These are phyloP conservation scores for Tricladium varicosporioides DNA, from an alignment of 2,329 filamentous ascomycete genomes.

Conservation along the genomic window DNA sequence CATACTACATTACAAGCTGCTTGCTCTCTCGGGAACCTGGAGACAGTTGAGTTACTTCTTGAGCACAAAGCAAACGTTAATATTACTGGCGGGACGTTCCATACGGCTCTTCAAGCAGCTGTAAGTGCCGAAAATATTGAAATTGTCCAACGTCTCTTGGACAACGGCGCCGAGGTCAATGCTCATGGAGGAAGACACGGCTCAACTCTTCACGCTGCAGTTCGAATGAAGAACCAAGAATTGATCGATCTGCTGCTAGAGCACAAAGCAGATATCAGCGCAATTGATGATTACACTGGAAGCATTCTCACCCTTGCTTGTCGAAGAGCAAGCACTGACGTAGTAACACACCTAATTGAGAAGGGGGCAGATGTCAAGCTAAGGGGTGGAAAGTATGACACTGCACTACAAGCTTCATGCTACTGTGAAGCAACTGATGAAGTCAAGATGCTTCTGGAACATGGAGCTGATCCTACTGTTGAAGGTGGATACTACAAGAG, in stretches of 20 bases:
- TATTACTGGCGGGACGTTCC: background rate
- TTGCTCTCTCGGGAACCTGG: background rate
- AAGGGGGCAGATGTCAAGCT: conserved; percentile 3
- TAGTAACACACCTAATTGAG: background rate
- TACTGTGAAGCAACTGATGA: background rate
- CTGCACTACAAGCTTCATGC: conserved; percentile 1
- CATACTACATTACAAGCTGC: background rate
- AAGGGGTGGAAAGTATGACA: background rate
- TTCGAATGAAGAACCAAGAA: background rate
- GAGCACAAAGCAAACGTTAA: background rate
- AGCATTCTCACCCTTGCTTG: background rate
- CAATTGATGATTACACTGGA: background rate
- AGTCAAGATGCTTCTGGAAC: background rate
- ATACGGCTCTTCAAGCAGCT: background rate
- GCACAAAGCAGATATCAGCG: background rate
- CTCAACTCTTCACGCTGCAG: background rate
- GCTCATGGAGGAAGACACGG: background rate
- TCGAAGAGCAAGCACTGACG: background rate
- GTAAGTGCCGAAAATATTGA: background rate
- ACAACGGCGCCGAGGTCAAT: background rate
- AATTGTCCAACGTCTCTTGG: background rate
- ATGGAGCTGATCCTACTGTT: background rate
- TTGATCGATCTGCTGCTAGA: background rate
- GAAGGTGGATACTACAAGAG: background rate
- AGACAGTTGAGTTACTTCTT: background rate